Percentiles rank a stretch among this genome's conserved stretches.
phyloP scores from a whole-genome alignment of 495 filamentous ascomycete species.

The Neurospora sp. region DNA sequence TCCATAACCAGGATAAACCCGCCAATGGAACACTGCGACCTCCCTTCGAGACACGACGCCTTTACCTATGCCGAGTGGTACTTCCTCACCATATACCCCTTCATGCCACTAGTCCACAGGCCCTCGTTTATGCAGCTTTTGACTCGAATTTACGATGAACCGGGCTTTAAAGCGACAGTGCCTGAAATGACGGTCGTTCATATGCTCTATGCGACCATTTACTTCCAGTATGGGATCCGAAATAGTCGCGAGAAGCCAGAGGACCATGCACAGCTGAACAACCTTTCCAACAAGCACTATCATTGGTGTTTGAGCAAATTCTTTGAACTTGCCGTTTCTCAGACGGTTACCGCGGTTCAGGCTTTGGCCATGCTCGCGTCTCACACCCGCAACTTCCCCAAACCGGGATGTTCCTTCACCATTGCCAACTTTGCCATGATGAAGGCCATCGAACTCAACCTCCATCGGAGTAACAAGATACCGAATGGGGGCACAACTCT shows the following conservation, averaged over 20 bases:
- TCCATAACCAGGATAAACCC: conserved; percentile 50
- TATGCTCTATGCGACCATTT: conserved; percentile 68
- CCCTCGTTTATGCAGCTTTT: conserved; percentile 56
- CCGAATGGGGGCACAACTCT: conserved; percentile 43
- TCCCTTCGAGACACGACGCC: conserved; percentile 48
- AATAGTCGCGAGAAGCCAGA: conserved; percentile 43
- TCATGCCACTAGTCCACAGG: conserved; percentile 60
- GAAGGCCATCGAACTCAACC: conserved; percentile 58
- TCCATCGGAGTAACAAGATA: conserved; percentile 59
- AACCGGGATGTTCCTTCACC: conserved; percentile 61
- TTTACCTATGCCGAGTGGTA: conserved; percentile 60
- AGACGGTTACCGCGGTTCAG: conserved; percentile 55
- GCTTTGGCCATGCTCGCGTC: conserved; percentile 57
- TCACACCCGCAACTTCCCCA: conserved; percentile 67
- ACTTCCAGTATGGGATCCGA: conserved; percentile 58
- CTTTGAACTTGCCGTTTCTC: conserved; percentile 47
- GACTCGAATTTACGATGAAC: conserved; percentile 52
- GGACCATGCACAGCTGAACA: conserved; percentile 43
- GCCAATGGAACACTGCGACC: conserved; percentile 40
- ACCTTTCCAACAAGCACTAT: conserved; percentile 61
- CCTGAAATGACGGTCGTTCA: conserved; percentile 63
- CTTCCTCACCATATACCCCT: conserved; percentile 61
- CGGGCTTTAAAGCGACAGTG: conserved; percentile 45
- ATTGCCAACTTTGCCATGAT: conserved; percentile 50
- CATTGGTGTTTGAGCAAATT: conserved; percentile 61